phyloP scores from a whole-genome alignment of 2,329 filamentous ascomycete genomes.

The Dactylonectria macrodidyma region DNA sequence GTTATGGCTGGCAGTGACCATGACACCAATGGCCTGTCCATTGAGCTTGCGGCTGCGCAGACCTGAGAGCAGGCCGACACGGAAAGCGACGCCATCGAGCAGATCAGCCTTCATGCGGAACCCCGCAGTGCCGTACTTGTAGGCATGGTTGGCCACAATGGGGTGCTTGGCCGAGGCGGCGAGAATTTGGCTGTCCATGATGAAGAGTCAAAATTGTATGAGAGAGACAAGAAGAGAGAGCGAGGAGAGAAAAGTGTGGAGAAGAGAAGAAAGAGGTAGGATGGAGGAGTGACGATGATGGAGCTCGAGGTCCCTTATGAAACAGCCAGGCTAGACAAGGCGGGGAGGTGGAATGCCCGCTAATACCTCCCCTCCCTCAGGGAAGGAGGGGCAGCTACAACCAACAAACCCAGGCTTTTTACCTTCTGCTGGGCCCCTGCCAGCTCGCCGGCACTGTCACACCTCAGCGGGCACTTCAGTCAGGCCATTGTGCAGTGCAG shows the following conservation, averaged over 20 bases:
- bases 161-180: conserved; percentile 75
- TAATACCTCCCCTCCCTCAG: neutral
- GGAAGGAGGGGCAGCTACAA: conserved; percentile 18
- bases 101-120: conserved; percentile 82
- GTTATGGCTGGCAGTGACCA: conserved; percentile 97
- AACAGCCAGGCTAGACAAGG: conserved; percentile 37
- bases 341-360: conserved; percentile 21
- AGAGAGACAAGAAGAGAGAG: conserved; percentile 27
- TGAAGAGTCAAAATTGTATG: conserved; percentile 28
- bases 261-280: conserved; percentile 12
- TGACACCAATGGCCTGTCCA: conserved; percentile 93
- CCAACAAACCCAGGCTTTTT: neutral
- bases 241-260: conserved; percentile 15
- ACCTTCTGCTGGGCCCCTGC: neutral
- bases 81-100: conserved; percentile 92
- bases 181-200: conserved; percentile 71
- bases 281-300: conserved; percentile 37
- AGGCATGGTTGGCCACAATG: conserved; percentile 68
- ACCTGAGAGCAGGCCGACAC: conserved; percentile 90
- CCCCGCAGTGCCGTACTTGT: conserved; percentile 78
- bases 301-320: conserved; percentile 43
- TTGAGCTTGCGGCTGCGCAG: conserved; percentile 91
- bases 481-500: conserved; percentile 4
- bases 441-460: conserved; percentile 12
- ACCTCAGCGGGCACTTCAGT: conserved; percentile 21